Conservation (phyloP, 2,329 filamentous ascomycete species). For the Acrocalymma vagum region DNA sequence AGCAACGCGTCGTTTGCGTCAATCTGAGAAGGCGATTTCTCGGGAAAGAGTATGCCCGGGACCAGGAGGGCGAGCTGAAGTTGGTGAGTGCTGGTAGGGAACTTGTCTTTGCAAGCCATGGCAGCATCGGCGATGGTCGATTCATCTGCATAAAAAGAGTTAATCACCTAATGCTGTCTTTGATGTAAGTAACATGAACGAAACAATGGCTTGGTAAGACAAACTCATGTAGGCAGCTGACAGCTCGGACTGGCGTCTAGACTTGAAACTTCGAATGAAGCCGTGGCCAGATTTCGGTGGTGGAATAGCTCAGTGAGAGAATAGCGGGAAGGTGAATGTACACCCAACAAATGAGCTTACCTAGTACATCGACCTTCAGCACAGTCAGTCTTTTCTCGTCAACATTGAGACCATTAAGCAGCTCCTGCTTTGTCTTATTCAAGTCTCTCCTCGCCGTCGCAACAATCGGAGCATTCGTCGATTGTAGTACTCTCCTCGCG, state of each 20-base stretch:
- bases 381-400: conserved; percentile 59
- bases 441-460: conserved; percentile 67
- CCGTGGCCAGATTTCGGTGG: too few relatives aligned
- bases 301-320: too few relatives aligned
- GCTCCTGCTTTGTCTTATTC: conserved; percentile 55
- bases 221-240: too few relatives aligned
- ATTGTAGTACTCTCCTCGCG: conserved; percentile 64
- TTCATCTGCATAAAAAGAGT: conserved; percentile 61
- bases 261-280: too few relatives aligned
- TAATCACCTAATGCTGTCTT: neutral
- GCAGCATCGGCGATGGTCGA: conserved; percentile 66
- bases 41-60: conserved; percentile 76
- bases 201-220: neutral
- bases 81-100: conserved; percentile 58
- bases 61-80: conserved; percentile 75
- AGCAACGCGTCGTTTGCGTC: conserved; percentile 67
- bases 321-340: neutral
- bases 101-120: conserved; percentile 61
- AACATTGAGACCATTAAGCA: conserved; percentile 61
- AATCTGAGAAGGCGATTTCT: conserved; percentile 74
- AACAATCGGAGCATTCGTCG: conserved; percentile 66
- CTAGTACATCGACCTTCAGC: conserved; percentile 64
- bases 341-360: conserved; percentile 47
- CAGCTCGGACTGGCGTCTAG: too few relatives aligned
- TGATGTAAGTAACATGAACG: neutral